A percentile compares a stretch with the other conserved stretches of the same genome.
Conservation (phyloP, 371 early-diverging fungal species). For the Scutellospora calospora region DNA sequence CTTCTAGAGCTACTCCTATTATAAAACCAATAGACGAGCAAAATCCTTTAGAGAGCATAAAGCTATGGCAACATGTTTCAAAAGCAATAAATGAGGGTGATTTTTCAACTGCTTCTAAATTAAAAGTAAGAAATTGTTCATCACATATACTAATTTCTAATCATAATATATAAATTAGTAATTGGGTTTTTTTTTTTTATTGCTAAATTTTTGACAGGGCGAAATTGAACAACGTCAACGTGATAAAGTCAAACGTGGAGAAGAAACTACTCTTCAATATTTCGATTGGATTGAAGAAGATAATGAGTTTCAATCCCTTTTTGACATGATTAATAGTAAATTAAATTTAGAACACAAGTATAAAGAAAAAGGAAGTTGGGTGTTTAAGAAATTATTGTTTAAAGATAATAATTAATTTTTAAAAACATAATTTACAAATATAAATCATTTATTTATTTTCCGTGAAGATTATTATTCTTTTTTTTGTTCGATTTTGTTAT, state of each 20-base stretch:
- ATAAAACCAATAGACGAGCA: slow-evolving; percentile 74
- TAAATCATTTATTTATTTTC: no score
- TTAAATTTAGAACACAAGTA: slow-evolving; percentile 20
- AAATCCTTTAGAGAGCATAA: slow-evolving; percentile 84
- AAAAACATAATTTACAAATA: no score
- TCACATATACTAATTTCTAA: neutral
- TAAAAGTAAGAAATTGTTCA: slow-evolving; percentile 63
- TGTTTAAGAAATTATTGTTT: slow-evolving; percentile 20
- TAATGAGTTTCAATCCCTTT: neutral
- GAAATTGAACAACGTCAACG: slow-evolving; percentile 87
- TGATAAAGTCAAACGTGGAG: slow-evolving; percentile 63
- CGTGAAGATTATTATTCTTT: no score
- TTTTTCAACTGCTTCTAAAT: slow-evolving; percentile 78
- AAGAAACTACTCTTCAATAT: slow-evolving; percentile 17
- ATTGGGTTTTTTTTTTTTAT: no score
- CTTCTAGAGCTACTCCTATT: slow-evolving; percentile 43
- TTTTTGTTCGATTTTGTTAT: no score
- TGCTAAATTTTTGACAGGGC: slow-evolving; percentile 50
- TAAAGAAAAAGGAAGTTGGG: slow-evolving; percentile 34
- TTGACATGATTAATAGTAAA: slow-evolving; percentile 21
- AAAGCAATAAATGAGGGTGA: slow-evolving; percentile 72
- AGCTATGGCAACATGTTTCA: slow-evolving; percentile 85
- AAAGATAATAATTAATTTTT: no score
- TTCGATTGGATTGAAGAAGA: slow-evolving; percentile 30
- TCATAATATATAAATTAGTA: neutral